Percentiles rank a stretch among this genome's conserved stretches.
phyloP scores from a whole-genome alignment of 352 stramenopile genomes.

The Phytophthora hybrid region DNA sequence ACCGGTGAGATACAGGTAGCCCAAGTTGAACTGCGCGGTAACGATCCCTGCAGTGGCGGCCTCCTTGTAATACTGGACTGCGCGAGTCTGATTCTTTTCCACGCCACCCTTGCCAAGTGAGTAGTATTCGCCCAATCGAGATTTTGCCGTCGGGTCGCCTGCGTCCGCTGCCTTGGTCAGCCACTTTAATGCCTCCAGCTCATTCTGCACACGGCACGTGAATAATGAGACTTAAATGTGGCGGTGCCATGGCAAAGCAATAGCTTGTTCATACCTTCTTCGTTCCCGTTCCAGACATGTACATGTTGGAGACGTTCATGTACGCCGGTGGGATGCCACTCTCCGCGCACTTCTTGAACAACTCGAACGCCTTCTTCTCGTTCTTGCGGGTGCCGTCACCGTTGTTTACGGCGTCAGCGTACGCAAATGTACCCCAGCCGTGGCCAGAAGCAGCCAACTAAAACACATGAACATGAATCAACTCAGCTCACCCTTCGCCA shows the following conservation, averaged over 20 bases:
- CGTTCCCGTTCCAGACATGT: conserved; percentile 67
- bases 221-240: not conserved
- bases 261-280: conserved; percentile 55
- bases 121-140: conserved; percentile 76
- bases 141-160: conserved; percentile 80
- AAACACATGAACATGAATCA: not conserved
- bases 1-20: conserved; percentile 73
- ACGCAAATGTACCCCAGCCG: conserved; percentile 83
- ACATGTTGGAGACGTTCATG: conserved; percentile 89
- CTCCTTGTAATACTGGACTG: conserved; percentile 76
- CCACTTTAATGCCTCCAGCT: conserved; percentile 73
- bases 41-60: conserved; percentile 65
- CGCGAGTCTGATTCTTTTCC: conserved; percentile 56
- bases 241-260: not conserved
- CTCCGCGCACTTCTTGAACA: conserved; percentile 77
- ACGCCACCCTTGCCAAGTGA: conserved; percentile 67
- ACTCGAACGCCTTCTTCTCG: conserved; percentile 80
- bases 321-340: conserved; percentile 71
- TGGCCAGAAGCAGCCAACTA: conserved; percentile 69
- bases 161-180: conserved; percentile 77
- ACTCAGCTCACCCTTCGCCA: not conserved
- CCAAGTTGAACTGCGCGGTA: conserved; percentile 84
- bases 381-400: conserved; percentile 82
- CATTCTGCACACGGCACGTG: conserved; percentile 52
- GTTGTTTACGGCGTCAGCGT: conserved; percentile 78